Base-by-base conservation (phyloP, 148 eudicot species). In the Talinum fruticosum region DNA sequence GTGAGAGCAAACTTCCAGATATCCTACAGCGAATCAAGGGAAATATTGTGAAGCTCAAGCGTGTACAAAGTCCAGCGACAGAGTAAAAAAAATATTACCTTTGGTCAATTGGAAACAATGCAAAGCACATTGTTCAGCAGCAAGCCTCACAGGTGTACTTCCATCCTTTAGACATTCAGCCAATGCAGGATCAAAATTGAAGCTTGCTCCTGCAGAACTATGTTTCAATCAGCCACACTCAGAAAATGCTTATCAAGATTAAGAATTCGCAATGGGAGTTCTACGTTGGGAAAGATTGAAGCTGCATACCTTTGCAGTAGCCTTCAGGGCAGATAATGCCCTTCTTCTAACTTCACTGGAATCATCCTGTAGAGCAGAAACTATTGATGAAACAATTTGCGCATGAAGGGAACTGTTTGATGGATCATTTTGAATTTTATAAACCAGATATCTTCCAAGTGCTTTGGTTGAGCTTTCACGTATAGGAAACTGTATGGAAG, bases 271-370 rank as follows among this genome's bases (percentile, higher is more conserved):
- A 21, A 74, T 62, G 1, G 37, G 38, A 69, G 66, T 21, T 30
- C 16, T 21, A 59, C 47, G 37, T 66, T 10, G 8, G 47, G 15
- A 72, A 74, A 69, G 15, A 67, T 16, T 19, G 75, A 29, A 44
- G 38, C 45, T 28, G 72, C 72, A 57, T 87, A 94, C 99, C 85
- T 96, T 96, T 75, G 97, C 90, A 79, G 88, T 90, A 34, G 91
- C 79, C 81, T 96, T 96, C 37, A 96, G 76, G 12, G 97, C 87
- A 72, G 93, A 87, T 71, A 96, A 88, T 71, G 91, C 97, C 80
- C 94, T 84, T 80, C 97, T 89, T 81, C 97, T 84, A 78, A 93
- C 99, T 96, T 96, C 99, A 87, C 99, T 96, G 7, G 99, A 96
- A 45, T 91, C 99, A 86, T 96, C 99, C 79, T 83, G 92, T 83